These are phyloP conservation scores for Danielozyma ontarioensis DNA, from an alignment of 805 yeast species.

Conservation along the genomic window DNA sequence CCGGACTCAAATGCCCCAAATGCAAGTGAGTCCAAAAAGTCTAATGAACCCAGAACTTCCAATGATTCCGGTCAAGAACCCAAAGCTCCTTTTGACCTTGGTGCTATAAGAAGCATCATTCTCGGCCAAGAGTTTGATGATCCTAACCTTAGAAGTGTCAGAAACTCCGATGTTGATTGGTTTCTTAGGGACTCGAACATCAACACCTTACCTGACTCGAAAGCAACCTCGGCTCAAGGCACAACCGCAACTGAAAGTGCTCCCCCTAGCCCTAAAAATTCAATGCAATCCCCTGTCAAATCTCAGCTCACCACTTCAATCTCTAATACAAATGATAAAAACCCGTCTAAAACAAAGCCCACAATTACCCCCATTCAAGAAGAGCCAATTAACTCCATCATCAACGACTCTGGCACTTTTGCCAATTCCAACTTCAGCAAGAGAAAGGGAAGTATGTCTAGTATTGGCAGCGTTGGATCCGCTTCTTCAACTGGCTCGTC, in stretches of 20 bases:
- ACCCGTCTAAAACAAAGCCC: conserved; percentile 27
- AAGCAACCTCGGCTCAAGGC: conserved; percentile 1
- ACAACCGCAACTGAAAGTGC: conserved; percentile 1
- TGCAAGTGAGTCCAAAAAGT: too few species aligned
- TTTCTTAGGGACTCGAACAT: conserved; percentile 36
- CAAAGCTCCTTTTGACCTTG: background rate
- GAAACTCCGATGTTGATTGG: conserved; percentile 48
- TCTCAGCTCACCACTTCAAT: conserved; percentile 20
- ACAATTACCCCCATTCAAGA: conserved; percentile 23
- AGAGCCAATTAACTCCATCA: conserved; percentile 12
- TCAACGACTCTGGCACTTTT: conserved; percentile 1
- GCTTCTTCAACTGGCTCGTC: conserved; percentile 9
- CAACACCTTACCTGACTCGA: conserved; percentile 1
- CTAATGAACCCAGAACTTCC: too few species aligned
- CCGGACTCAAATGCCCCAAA: too few species aligned
- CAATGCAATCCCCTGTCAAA: background rate
- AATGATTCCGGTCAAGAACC: too few species aligned
- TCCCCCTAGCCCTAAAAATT: background rate
- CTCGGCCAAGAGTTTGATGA: background rate
- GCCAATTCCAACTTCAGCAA: conserved; percentile 1
- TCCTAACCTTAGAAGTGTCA: conserved; percentile 22
- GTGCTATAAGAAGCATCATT: background rate
- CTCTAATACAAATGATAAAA: conserved; percentile 29
- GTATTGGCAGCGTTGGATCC: conserved; percentile 13
- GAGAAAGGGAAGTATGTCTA: conserved; percentile 14